Percentiles rank a stretch among this genome's conserved stretches.
phyloP scores from a whole-genome alignment of 1,284 basidiomycete genomes.

The Cutaneotrichosporon spelunceum region DNA sequence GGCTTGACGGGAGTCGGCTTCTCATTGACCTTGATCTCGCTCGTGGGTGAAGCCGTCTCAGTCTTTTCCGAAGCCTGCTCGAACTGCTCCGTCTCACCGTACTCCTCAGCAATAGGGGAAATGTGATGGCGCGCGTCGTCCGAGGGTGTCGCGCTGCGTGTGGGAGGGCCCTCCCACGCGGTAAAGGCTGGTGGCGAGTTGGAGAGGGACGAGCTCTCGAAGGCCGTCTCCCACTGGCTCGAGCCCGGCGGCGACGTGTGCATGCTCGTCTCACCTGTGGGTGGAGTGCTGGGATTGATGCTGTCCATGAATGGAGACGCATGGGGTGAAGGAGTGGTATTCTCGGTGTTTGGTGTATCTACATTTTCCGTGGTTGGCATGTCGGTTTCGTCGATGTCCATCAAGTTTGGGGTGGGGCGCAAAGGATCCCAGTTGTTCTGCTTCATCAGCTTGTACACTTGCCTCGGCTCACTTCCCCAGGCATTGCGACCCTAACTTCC shows the following conservation, averaged over 20 bases:
- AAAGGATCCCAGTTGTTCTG: constrained; percentile 5
- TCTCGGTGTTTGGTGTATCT: background rate
- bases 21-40: background rate
- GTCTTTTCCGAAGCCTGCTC: constrained; percentile 10
- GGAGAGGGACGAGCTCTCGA: constrained; percentile 7
- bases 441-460: background rate
- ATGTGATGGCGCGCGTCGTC: constrained; percentile 5
- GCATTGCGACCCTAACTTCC: constrained; percentile 11
- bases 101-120: constrained; percentile 12
- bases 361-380: constrained; percentile 2
- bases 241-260: constrained; percentile 11
- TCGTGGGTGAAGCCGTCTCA: background rate
- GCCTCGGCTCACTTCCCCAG: background rate
- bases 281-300: background rate
- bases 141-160: constrained; percentile 10
- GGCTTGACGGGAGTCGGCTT: background rate
- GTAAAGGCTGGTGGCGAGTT: constrained; percentile 10
- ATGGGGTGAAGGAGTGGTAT: background rate
- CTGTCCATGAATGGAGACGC: background rate
- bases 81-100: constrained; percentile 2
- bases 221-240: constrained; percentile 10
- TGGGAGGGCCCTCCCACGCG: constrained; percentile 14
- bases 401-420: background rate
- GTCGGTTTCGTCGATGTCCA: background rate
- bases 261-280: background rate